Percentiles rank a stretch among this genome's conserved stretches.
phyloP scores from a whole-genome alignment of 202 grass and related monocot genomes.

The Carex arenaria region DNA sequence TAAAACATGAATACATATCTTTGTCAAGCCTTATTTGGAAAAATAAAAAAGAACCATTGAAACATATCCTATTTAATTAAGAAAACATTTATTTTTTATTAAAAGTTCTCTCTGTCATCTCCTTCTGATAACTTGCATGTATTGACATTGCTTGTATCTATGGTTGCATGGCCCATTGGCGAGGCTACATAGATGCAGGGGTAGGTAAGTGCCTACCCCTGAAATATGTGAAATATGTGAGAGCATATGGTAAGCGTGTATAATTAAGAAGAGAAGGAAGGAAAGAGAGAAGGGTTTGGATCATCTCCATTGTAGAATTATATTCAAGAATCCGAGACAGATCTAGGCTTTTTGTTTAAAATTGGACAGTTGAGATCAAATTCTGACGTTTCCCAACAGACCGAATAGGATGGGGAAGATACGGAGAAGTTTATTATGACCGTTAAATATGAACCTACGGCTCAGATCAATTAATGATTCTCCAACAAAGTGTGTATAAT shows the following conservation, averaged over 20 bases:
- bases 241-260: constrained; percentile 67
- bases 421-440: no score
- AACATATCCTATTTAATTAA: no score
- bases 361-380: background rate
- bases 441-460: background rate
- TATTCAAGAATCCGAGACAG: background rate
- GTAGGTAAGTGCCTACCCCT: no score
- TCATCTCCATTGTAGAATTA: background rate
- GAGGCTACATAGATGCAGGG: no score
- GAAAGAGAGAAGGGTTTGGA: constrained; percentile 11
- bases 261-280: background rate
- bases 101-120: no score
- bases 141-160: no score
- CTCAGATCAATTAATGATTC: background rate
- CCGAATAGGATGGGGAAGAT: background rate
- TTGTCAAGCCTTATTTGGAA: no score
- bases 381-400: background rate
- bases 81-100: no score
- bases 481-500: background rate
- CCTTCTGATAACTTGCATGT: no score
- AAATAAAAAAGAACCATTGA: no score
- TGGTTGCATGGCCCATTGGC: no score
- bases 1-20: no score
- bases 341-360: background rate
- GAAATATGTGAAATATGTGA: constrained; percentile 46